Evolutionary conservation across 2,329 filamentous ascomycete genomes (phyloP), one percentile per base, ranked within the genome.

Genomic region (Hypocrella siamensis): DNA sequence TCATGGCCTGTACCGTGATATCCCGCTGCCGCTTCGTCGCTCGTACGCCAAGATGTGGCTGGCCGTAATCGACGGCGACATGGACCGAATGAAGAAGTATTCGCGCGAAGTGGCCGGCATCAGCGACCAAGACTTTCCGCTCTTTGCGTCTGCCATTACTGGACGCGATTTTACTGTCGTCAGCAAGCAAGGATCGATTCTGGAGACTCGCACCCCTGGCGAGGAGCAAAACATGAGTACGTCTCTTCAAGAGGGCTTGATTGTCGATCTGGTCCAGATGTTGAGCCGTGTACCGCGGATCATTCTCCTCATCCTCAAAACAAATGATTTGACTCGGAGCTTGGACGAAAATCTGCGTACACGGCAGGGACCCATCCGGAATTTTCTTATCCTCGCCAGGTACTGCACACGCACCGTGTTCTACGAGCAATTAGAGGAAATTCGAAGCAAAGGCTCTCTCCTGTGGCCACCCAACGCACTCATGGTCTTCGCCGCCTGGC

Each of bases 31-130:
- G 2, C 58, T 94, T 18, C 77, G 85, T 32, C 74, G 85, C 17
- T 82, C 79, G 14, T 98, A 98, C 46, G 90, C 90, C 32, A 93
- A 94, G 55, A 79, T 98, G 51, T 98, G 90, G 90, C 74, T 98
- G 9, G 86, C 90, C 5, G 83, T 98, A 17, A 79, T 98, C 32
- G 83, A 96, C 43, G 79, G 80, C 1, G 83, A 98, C 47, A 78
- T 93, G 57, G 57, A 66, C 3, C 65, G 67, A 15, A 98, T 98
- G 90, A 79, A 84, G 42, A 75, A 77, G 45, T 93, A 93, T 51
- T 79, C 88, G 2, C 71, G 78, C 43, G 81, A 93, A 47, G 84
- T 96, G 3, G 90, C 88, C 3, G 84, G 84, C 10, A 77, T 98
- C 37, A 79, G 67, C 5, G 85, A 93, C 38, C 76, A 85, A 42